Evolutionary conservation across 108 stramenopile species (phyloP), one percentile per base, ranked within the genome.

Genomic region (Seminavis robusta): DNA sequence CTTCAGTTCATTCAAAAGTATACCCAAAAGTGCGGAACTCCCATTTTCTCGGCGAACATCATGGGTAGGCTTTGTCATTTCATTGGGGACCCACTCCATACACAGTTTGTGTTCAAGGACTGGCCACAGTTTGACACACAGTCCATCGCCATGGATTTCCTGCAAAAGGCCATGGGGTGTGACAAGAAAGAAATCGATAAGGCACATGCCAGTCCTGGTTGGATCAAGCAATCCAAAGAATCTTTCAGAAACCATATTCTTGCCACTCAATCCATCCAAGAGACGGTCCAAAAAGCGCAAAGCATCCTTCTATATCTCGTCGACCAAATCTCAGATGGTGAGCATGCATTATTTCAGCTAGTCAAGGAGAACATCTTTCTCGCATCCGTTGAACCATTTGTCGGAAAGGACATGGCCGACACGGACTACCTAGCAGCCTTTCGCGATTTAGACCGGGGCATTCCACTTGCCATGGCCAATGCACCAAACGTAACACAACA

Each of bases 161-260:
- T 39, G 31, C 24, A 42, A 9, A 63, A 63, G 41, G 62, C 54
- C 9, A 23, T 52, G 38, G 52, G 62, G 3, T 25, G 27, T 17
- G 32, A 9, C 31, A 1, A 54, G 16, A 16, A 8, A 6, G 33
- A 48, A 3, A 20, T 25, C 13, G 25, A 48, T 15, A 17, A 29
- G 8, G 9, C 30, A 19, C 44, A 41, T 42, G 47, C 17, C 24
- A 7, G 1, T 23, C 11, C 32, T 6, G 3, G 4, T n/a, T 7
- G 15, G 4, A 6, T 21, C 48, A 7, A 30, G 9, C 10, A 33
- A n/a, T n/a, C n/a, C n/a, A 20, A 54, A 26, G 32, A 1, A 48
- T 4, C 40, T 27, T 63, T 50, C 44, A 52, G 54, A 27, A 33
- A 63, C 19, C 43, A 63, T 63, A 28, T 63, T n/a, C 47, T 63